Percentiles rank a stretch among this genome's conserved stretches.
Evolutionary conservation across 805 yeast species (phyloP).

Genomic region (Brettanomyces naardenensis): DNA sequence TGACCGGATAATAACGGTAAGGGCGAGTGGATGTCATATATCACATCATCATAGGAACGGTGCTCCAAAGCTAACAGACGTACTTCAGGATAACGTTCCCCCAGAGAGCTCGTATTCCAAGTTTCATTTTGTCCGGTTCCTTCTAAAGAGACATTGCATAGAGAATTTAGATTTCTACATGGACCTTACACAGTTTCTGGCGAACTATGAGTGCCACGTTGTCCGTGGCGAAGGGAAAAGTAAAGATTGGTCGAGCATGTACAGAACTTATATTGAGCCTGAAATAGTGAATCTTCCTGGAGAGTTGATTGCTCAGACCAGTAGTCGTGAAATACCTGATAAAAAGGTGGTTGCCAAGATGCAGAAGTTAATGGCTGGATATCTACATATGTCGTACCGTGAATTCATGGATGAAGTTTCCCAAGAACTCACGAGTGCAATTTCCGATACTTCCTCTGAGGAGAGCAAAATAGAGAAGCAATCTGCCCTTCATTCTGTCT

Average conservation of each 20-base stretch:
- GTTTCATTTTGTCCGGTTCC: constrained; percentile 20
- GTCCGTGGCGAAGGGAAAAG: constrained; percentile 3
- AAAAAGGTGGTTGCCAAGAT: constrained; percentile 11
- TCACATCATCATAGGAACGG: neutral
- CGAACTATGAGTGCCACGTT: constrained; percentile 6
- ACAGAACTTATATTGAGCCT: constrained; percentile 21
- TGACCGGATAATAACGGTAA: too few relatives aligned
- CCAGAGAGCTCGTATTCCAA: constrained; percentile 17
- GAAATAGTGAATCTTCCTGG: constrained; percentile 28
- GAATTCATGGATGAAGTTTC: constrained; percentile 19
- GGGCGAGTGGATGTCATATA: too few relatives aligned
- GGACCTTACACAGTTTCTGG: constrained; percentile 17
- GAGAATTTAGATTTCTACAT: constrained; percentile 28
- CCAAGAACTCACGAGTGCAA: neutral
- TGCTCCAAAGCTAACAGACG: constrained; percentile 22
- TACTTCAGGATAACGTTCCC: constrained; percentile 19
- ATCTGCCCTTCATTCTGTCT: too few relatives aligned
- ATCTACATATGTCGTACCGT: constrained; percentile 22
- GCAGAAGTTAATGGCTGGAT: constrained; percentile 16
- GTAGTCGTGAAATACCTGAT: constrained; percentile 15
- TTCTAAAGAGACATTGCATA: constrained; percentile 24
- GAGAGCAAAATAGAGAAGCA: too few relatives aligned
- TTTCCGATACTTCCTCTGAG: too few relatives aligned
- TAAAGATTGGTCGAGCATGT: constrained; percentile 21
- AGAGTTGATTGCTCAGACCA: constrained; percentile 13